Conservation (phyloP, 176 grass and related monocot species). For the Oropetium thomaeum region DNA sequence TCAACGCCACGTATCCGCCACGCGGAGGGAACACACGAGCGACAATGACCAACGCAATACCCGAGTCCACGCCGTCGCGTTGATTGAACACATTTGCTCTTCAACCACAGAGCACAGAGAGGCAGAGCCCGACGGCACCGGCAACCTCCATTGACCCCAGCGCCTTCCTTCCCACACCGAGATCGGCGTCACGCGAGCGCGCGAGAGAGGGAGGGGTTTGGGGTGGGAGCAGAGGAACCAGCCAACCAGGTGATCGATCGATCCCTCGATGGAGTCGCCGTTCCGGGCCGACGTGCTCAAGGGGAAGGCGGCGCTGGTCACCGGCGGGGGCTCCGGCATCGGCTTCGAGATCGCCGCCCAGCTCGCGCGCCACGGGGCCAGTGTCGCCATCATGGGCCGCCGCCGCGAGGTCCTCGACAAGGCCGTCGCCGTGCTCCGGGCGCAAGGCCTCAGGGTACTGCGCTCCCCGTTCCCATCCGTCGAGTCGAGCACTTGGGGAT, state of each 20-base stretch:
- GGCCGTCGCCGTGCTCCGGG: conserved; percentile 61
- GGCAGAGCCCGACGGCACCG: neutral
- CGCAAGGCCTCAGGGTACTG: conserved; percentile 69
- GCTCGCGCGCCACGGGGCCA: conserved; percentile 73
- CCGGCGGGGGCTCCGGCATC: conserved; percentile 83
- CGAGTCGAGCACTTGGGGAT: too few species aligned
- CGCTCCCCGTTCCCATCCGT: neutral
- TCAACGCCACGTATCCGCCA: too few species aligned
- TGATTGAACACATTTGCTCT: neutral
- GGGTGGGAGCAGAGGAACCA: too few species aligned
- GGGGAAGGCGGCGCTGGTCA: conserved; percentile 77
- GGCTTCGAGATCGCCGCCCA: conserved; percentile 76
- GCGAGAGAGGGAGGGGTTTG: neutral
- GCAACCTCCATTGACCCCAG: neutral
- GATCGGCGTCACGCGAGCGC: neutral
- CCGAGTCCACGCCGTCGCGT: neutral
- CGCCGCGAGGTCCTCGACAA: conserved; percentile 75
- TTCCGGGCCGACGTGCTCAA: conserved; percentile 68
- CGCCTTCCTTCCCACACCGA: too few species aligned
- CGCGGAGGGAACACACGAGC: too few species aligned
- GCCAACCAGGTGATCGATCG: too few species aligned
- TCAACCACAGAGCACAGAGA: neutral
- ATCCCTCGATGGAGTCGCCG: conserved; percentile 43
- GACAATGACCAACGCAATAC: too few species aligned
- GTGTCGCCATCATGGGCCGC: conserved; percentile 82